These are phyloP conservation scores for Huntiella bhutanensis DNA, from an alignment of 2,329 filamentous ascomycete genomes.

Conservation along the genomic window DNA sequence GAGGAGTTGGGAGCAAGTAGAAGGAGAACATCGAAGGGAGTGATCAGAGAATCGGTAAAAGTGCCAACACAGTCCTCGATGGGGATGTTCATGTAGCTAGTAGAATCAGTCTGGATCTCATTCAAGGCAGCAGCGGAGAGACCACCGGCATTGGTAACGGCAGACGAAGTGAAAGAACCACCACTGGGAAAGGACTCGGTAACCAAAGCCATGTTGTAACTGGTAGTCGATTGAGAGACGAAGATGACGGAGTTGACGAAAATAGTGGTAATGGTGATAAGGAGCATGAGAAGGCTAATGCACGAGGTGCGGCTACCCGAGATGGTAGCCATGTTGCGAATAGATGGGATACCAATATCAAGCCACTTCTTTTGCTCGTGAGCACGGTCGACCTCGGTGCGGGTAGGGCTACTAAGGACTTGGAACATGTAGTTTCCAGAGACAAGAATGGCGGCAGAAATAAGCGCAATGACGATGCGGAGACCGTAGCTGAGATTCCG, in stretches of 20 bases:
- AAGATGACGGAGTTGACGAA: slow-evolving; percentile 36
- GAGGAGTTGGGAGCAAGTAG: slow-evolving; percentile 16
- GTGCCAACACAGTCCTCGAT: slow-evolving; percentile 17
- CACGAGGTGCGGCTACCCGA: slow-evolving; percentile 22
- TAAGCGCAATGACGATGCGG: slow-evolving; percentile 26
- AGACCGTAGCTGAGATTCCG: slow-evolving; percentile 23
- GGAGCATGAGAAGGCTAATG: slow-evolving; percentile 21
- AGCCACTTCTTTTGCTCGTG: slow-evolving; percentile 29
- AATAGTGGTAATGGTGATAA: slow-evolving; percentile 28
- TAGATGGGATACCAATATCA: slow-evolving; percentile 33
- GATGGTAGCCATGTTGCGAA: slow-evolving; percentile 29
- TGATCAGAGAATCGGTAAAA: slow-evolving; percentile 18
- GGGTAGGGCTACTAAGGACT: slow-evolving; percentile 33
- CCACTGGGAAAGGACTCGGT: slow-evolving; percentile 20
- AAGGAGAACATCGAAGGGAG: slow-evolving; percentile 19
- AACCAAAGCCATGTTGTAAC: slow-evolving; percentile 20
- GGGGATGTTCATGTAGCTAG: slow-evolving; percentile 16
- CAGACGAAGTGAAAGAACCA: slow-evolving; percentile 19
- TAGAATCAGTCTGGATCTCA: slow-evolving; percentile 17
- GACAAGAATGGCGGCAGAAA: slow-evolving; percentile 25
- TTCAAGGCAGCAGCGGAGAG: slow-evolving; percentile 14
- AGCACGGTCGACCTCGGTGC: slow-evolving; percentile 27
- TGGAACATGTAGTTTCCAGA: slow-evolving; percentile 35
- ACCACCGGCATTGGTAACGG: slow-evolving; percentile 16
- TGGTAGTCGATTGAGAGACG: slow-evolving; percentile 20